Percentiles rank a stretch among this genome's conserved stretches.
Evolutionary conservation across 192 early-diverging fungal genomes (phyloP).

Genomic region (Mortierella hygrophila): DNA sequence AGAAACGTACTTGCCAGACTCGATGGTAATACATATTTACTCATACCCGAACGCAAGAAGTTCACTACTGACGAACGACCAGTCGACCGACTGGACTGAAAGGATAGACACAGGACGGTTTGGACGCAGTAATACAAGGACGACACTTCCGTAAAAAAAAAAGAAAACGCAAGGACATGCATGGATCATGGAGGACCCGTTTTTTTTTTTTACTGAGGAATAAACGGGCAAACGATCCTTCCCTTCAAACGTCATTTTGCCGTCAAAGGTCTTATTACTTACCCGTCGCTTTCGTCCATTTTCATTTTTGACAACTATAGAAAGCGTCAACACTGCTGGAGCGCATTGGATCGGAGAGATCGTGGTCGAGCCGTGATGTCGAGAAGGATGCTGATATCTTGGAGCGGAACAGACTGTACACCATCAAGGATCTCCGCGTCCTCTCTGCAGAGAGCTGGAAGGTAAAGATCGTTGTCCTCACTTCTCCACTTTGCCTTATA

Average conservation of each 20-base stretch:
- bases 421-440: conserved; percentile 61
- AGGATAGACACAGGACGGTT: not conserved
- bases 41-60: not conserved
- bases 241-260: too few relatives aligned
- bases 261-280: not conserved
- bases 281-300: not conserved
- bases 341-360: conserved; percentile 62
- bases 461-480: conserved; percentile 34
- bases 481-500: not conserved
- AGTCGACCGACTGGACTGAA: too few relatives aligned
- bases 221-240: too few relatives aligned
- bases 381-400: conserved; percentile 60
- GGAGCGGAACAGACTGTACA: conserved; percentile 59
- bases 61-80: not conserved
- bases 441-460: conserved; percentile 67
- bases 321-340: conserved; percentile 63
- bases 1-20: conserved; percentile 45
- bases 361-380: conserved; percentile 62
- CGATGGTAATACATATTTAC: conserved; percentile 32
- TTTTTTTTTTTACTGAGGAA: too few relatives aligned
- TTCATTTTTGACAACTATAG: conserved; percentile 24
- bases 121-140: not conserved
- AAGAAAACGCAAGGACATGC: too few relatives aligned
- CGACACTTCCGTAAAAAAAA: too few relatives aligned
- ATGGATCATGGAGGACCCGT: too few relatives aligned